Evolutionary conservation across 352 stramenopile species (phyloP).

Genomic region (Pythium utonaiense): DNA sequence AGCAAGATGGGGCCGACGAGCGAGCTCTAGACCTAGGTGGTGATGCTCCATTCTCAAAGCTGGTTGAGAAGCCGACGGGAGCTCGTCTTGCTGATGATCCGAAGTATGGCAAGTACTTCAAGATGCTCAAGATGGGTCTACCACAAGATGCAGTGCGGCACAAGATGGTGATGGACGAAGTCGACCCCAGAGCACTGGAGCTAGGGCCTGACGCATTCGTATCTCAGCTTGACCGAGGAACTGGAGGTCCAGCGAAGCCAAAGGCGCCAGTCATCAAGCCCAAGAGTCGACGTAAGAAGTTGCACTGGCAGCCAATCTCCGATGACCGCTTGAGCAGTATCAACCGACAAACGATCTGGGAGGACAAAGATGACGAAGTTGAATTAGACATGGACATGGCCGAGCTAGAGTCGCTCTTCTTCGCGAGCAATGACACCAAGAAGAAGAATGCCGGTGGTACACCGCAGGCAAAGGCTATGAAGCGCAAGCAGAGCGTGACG

Average conservation of each 20-base stretch:
- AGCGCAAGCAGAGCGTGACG: conserved; percentile 81
- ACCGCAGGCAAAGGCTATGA: conserved; percentile 39
- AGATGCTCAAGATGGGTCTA: conserved; percentile 92
- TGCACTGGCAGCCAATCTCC: conserved; percentile 88
- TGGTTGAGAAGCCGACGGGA: conserved; percentile 24
- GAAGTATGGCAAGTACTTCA: conserved; percentile 87
- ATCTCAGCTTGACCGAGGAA: conserved; percentile 28
- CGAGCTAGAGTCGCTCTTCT: conserved; percentile 85
- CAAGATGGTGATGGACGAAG: conserved; percentile 63
- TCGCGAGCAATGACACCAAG: conserved; percentile 51
- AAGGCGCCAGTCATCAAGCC: background rate
- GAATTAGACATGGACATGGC: conserved; percentile 87
- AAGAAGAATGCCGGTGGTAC: conserved; percentile 42
- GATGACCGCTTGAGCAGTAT: conserved; percentile 73
- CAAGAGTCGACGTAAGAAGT: conserved; percentile 75
- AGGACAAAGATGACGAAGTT: conserved; percentile 73
- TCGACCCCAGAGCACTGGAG: conserved; percentile 57
- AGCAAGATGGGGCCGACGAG: conserved; percentile 35
- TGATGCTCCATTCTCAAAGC: conserved; percentile 32
- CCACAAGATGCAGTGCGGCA: conserved; percentile 78
- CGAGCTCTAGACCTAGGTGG: conserved; percentile 35
- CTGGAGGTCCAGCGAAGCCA: conserved; percentile 3
- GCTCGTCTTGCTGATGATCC: conserved; percentile 55
- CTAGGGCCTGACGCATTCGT: conserved; percentile 57
- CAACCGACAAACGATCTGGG: conserved; percentile 76